Base-by-base conservation (phyloP, 2,329 filamentous ascomycete genomes). In the Aspergillus sp. region DNA sequence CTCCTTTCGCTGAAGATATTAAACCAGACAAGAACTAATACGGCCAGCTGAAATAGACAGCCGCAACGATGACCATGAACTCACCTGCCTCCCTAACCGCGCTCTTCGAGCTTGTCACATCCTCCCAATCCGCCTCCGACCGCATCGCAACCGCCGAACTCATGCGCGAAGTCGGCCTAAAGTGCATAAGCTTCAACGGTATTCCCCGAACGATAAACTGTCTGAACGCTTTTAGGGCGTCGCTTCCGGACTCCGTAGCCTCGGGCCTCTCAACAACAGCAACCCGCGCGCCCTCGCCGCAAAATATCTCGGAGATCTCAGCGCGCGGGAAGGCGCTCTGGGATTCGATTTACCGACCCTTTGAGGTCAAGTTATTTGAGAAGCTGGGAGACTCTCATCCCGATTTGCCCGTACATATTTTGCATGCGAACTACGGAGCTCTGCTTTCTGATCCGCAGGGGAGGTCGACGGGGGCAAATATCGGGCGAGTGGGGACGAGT, bases 121-220 rank as follows among this genome's bases (percentile, higher is more conserved):
- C 68, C 11, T 57, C 67, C 7, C 63, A 65, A n/a, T 59, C 69
- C 2, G 30, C 64, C 12, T 57, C 68, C 1, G 63, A 70, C 20
- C 64, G 62, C 34, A 52, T 75, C 39, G 66, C 66, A 17, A 65
- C 69, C 15, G 75, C 74, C 32, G 75, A 76, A 59, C 62, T 77
- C 17, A 76, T 77, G 63, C 72, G 75, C 51, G 75, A 78, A 61
- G 79, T 81, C 60, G 72, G 78, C 11, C 62, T 75, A 5, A 76
- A 83, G 74, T 78, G 76, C 55, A 77, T 78, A 45, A 74, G 72
- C n/a, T 77, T 78, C 64, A 78, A 77, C 61, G 76, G 76, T 41
- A 90, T 95, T 65, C 90, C 91, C 2, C 87, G 91, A 63, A 89
- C 87, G 24, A 95, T 95, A 78, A 95, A 95, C 80, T 87, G 84